A percentile compares a stretch with the other conserved stretches of the same genome.
phyloP scores from a whole-genome alignment of 306 rosid genomes.

The Quercus bicolor region DNA sequence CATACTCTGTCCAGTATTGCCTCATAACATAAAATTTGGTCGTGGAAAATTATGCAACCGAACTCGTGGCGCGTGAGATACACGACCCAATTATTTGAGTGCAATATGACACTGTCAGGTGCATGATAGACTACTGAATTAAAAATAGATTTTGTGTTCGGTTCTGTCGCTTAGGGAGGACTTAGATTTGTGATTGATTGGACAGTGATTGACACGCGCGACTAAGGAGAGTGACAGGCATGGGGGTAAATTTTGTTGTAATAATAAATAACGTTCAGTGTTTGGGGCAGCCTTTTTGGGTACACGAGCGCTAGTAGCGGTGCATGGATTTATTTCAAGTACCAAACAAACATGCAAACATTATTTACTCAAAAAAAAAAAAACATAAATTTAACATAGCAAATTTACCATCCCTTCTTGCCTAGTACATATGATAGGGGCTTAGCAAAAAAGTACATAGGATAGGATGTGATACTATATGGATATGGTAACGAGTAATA shows the following conservation, averaged over 20 bases:
- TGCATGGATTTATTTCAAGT: not conserved
- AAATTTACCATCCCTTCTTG: too few relatives aligned
- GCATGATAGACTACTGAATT: too few relatives aligned
- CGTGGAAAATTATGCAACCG: not conserved
- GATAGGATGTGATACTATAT: too few relatives aligned
- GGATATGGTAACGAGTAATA: too few relatives aligned
- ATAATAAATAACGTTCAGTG: not conserved
- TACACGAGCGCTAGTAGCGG: constrained; percentile 13
- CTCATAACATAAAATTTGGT: not conserved
- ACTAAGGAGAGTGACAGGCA: not conserved
- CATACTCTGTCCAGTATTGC: not conserved
- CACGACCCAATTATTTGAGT: not conserved
- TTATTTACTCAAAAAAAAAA: too few relatives aligned
- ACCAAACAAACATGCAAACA: too few relatives aligned
- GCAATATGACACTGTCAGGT: not conserved
- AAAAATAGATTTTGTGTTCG: not conserved
- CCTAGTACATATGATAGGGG: too few relatives aligned
- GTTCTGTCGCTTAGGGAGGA: not conserved
- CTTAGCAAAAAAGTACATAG: too few relatives aligned
- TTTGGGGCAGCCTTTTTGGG: not conserved
- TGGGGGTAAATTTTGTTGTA: not conserved
- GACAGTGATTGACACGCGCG: not conserved
- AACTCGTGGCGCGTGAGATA: not conserved
- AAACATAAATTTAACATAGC: too few relatives aligned
- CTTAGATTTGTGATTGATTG: not conserved